Conservation (phyloP, 2,329 filamentous ascomycete species). For the Fusarium concolor region DNA sequence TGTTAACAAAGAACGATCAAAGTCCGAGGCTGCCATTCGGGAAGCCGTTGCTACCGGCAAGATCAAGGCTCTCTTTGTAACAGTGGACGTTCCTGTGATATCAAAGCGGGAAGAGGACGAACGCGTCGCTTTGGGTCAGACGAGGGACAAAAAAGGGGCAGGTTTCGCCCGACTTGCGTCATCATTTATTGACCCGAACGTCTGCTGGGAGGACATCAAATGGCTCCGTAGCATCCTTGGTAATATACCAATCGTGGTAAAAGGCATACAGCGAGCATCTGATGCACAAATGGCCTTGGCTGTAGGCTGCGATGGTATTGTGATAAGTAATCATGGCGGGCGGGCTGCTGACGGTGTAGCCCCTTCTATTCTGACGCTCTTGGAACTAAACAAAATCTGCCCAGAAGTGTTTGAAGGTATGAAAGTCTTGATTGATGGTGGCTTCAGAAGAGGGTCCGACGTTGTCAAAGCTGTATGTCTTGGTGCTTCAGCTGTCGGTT, state of each 20-base stretch:
- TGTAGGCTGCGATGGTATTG: background rate
- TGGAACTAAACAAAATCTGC: background rate
- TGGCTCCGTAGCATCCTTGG: background rate
- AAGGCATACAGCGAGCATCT: background rate
- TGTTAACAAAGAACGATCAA: background rate
- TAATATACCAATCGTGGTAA: background rate
- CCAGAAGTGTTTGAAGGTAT: background rate
- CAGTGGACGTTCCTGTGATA: background rate
- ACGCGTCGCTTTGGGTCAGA: background rate
- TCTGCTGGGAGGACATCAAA: background rate
- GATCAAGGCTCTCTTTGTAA: background rate
- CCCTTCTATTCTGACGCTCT: background rate
- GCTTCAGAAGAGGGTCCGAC: background rate
- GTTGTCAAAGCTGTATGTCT: background rate
- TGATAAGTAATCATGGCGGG: background rate
- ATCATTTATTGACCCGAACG: background rate
- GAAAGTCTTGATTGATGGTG: background rate
- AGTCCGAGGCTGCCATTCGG: background rate
- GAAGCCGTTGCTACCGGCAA: background rate
- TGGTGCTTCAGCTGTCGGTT: background rate
- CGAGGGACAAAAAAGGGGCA: background rate
- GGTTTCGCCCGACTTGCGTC: background rate
- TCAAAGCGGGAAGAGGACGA: conserved; percentile 1
- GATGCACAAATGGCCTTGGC: background rate
- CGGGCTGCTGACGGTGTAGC: background rate